Conservation (phyloP, 2,329 filamentous ascomycete species). For the Alternaria solani region DNA sequence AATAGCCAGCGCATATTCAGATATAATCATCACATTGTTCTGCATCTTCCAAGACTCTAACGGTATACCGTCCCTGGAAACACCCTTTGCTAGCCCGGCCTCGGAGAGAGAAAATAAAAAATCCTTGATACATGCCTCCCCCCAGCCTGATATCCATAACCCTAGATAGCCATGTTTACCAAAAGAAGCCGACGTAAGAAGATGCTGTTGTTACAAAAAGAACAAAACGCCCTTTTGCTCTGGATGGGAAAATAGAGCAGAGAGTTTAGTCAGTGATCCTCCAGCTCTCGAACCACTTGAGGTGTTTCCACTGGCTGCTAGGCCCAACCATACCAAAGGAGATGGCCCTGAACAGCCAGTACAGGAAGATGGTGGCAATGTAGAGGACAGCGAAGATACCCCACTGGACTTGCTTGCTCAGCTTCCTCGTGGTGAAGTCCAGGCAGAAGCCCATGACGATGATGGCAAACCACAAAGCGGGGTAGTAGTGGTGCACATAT, state of each 20-base stretch:
- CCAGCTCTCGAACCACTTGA: slow-evolving; percentile 95
- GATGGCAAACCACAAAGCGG: slow-evolving; percentile 96
- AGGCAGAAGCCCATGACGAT: slow-evolving; percentile 85
- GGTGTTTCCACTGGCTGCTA: slow-evolving; percentile 83
- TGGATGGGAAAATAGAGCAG: background rate
- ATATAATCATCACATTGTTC: background rate
- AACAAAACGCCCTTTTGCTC: background rate
- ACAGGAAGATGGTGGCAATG: slow-evolving; percentile 76
- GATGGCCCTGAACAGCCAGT: slow-evolving; percentile 89
- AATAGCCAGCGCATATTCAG: too few species aligned
- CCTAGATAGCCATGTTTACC: slow-evolving; percentile 7
- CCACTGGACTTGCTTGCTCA: slow-evolving; percentile 70
- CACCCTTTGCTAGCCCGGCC: background rate
- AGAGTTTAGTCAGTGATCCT: slow-evolving; percentile 72
- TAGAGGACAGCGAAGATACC: slow-evolving; percentile 79
- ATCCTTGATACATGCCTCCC: background rate
- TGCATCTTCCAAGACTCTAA: background rate
- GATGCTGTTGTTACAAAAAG: slow-evolving; percentile 18
- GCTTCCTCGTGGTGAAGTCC: slow-evolving; percentile 79
- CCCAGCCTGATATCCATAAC: slow-evolving; percentile 11
- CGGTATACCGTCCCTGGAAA: background rate
- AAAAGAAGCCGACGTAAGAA: background rate
- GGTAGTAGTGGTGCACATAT: slow-evolving; percentile 99
- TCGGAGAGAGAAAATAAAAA: background rate
- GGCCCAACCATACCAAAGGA: slow-evolving; percentile 94